A percentile compares a stretch with the other conserved stretches of the same genome.
Conservation (phyloP, 805 yeast genomes). For the Zygotorulaspora danielsina region DNA sequence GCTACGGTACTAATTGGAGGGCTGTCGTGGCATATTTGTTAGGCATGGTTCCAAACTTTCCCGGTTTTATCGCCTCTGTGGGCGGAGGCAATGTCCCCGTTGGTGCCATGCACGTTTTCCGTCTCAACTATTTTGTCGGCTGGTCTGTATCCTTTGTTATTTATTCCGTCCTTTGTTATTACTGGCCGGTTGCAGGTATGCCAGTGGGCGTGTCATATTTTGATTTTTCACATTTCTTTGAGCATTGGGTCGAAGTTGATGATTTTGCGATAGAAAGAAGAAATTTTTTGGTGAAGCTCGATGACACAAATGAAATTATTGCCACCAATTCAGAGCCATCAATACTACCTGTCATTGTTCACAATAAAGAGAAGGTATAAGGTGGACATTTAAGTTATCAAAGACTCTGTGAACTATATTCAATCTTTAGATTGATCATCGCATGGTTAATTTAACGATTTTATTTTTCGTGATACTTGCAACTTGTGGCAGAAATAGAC, state of each 20-base stretch:
- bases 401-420: no score
- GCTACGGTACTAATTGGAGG: constrained; percentile 73
- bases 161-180: constrained; percentile 48
- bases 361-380: not conserved
- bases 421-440: no score
- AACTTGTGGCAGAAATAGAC: no score
- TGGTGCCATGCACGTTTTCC: constrained; percentile 72
- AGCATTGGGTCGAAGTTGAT: constrained; percentile 60
- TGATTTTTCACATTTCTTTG: constrained; percentile 51
- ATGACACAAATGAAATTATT: not conserved
- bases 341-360: not conserved
- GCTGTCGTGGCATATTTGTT: constrained; percentile 75
- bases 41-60: constrained; percentile 79
- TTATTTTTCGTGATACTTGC: no score
- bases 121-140: constrained; percentile 74
- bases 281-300: constrained; percentile 12
- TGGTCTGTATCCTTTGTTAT: constrained; percentile 54
- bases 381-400: not conserved
- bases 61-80: constrained; percentile 82
- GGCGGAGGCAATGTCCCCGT: constrained; percentile 69
- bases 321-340: not conserved
- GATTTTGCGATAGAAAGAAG: constrained; percentile 45
- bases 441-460: no score
- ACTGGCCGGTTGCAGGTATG: constrained; percentile 51
- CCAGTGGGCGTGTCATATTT: constrained; percentile 37